Evolutionary conservation across 306 rosid species (phyloP), one percentile per base, ranked within the genome.

Genomic region (Lathyrus tuberosus): DNA sequence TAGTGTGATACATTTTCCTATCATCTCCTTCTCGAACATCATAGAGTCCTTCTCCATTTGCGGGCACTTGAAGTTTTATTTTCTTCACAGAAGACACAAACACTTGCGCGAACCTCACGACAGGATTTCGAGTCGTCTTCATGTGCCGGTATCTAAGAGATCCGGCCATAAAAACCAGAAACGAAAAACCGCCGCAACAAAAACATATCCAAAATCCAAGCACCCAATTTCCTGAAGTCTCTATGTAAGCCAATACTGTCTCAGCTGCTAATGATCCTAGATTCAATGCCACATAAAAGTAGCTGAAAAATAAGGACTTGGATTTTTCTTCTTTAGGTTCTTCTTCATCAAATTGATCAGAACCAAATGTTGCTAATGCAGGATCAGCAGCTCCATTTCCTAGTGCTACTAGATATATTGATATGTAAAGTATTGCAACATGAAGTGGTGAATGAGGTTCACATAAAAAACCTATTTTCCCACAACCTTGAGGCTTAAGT

Each of bases 311-410:
- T 16, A 86, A 65, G 12, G 71, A 2, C 69, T 85, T 87, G 2
- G 88, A 82, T 17, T 58, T 58, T n/a, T 52, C 73, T 61, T 87
- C 90, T 52, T 72, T 61, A 0, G 81, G 68, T 26, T 85, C 86
- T 66, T 87, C 78, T 18, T 83, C 90, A 22, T 82, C 86, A 17
- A 85, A 87, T 48, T 87, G 90, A 61, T 83, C 90, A 61, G 85
- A 78, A 16, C 90, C 90, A 8, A 85, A 77, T 57, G 86, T 72
- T 47, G 90, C 93, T 42, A 87, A 43, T 4, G 86, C 88, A 2
- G 90, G 89, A 69, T 85, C 88, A 3, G 81, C 61, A 22, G 88
- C 89, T 35, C 93, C 90, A 16, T 87, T 85, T 46, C 90, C 90
- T 14, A 87, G 47, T 6, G 93, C 89, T 33, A 84, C 65, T 4